A percentile compares a stretch with the other conserved stretches of the same genome.
Evolutionary conservation across 139 green algal genomes (phyloP).

Genomic region (Klebsormidium nitens): DNA sequence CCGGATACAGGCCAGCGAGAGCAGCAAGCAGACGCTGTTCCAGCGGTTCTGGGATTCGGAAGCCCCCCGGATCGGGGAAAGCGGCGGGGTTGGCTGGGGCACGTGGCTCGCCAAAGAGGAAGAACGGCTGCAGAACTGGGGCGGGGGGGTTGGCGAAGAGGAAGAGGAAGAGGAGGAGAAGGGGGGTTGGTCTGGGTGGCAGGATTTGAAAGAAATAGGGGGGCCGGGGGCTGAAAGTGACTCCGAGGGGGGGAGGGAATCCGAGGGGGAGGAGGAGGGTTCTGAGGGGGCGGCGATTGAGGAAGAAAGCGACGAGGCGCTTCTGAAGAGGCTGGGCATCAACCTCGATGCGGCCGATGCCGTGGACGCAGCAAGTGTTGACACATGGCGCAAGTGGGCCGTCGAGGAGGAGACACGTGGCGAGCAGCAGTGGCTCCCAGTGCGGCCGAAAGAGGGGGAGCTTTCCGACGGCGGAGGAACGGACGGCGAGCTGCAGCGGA

Average conservation of each 20-base stretch:
- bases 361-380: not conserved
- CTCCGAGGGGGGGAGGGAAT: not conserved
- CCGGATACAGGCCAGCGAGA: conserved; percentile 16
- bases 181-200: conserved; percentile 36
- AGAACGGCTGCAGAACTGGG: not conserved
- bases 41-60: conserved; percentile 60
- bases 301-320: conserved; percentile 7
- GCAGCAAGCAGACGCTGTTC: conserved; percentile 56
- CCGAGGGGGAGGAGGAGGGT: not conserved
- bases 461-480: not conserved
- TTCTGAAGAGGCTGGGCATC: not conserved
- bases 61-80: conserved; percentile 52
- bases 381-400: conserved; percentile 3
- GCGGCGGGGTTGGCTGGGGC: conserved; percentile 51
- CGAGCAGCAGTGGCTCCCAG: not conserved
- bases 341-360: not conserved
- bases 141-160: not conserved
- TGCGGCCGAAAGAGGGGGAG: not conserved
- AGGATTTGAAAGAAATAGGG: conserved; percentile 5
- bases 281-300: not conserved
- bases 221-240: not conserved
- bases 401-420: conserved; percentile 1
- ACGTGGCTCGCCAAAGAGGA: conserved; percentile 43
- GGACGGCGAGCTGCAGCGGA: conserved; percentile 24
- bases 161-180: conserved; percentile 23